These are phyloP conservation scores for Mimosa bimucronata DNA, from an alignment of 306 rosid genomes.

Conservation along the genomic window DNA sequence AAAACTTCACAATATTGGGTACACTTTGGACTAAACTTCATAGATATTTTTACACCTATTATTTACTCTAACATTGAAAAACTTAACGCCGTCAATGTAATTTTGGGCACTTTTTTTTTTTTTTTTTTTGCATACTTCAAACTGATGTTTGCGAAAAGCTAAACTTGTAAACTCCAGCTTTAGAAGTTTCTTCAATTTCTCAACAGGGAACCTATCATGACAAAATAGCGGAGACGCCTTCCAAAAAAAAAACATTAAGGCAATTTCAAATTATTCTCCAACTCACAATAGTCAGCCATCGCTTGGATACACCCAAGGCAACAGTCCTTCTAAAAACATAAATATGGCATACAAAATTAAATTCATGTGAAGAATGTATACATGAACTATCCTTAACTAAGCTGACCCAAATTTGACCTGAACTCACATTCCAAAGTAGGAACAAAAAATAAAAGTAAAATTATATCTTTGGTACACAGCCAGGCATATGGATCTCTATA, in stretches of 20 bases:
- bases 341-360: conserved; percentile 46
- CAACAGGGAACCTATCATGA: neutral
- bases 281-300: neutral
- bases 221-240: too few relatives aligned
- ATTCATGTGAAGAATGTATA: conserved; percentile 39
- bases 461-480: conserved; percentile 45
- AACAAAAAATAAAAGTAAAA: conserved; percentile 26
- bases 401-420: conserved; percentile 13
- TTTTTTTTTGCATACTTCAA: neutral
- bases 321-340: conserved; percentile 22
- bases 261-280: neutral
- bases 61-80: too few relatives aligned
- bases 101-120: too few relatives aligned
- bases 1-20: too few relatives aligned
- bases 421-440: conserved; percentile 44
- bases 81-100: too few relatives aligned
- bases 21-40: too few relatives aligned
- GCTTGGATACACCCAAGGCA: conserved; percentile 12
- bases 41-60: too few relatives aligned
- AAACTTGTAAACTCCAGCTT: too few relatives aligned
- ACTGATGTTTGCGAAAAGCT: too few relatives aligned
- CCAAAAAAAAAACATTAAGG: neutral
- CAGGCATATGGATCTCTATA: conserved; percentile 35
- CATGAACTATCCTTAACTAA: conserved; percentile 33
- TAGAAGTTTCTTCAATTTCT: too few relatives aligned